Conservation (phyloP, 1,284 basidiomycete genomes). For the Boletellus dicymbophilus region DNA sequence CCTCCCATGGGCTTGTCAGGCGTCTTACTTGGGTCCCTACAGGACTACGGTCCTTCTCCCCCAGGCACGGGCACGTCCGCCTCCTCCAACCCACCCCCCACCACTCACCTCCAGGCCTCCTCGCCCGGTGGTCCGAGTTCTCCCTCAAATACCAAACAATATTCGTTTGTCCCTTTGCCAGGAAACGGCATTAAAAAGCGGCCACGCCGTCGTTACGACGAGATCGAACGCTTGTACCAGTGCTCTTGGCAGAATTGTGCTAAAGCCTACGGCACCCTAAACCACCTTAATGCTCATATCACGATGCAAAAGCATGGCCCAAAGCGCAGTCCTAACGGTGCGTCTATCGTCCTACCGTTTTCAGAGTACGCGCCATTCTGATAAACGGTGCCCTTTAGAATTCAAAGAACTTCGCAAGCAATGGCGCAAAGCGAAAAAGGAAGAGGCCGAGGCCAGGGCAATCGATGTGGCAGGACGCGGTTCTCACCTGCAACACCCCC, state of each 20-base stretch:
- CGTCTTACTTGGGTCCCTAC: conserved; percentile 43
- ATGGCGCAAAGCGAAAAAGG: conserved; percentile 93
- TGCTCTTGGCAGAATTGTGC: conserved; percentile 84
- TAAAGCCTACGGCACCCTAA: conserved; percentile 87
- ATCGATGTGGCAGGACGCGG: conserved; percentile 15
- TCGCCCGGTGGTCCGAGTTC: conserved; percentile 20
- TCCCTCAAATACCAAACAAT: conserved; percentile 59
- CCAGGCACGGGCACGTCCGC: conserved; percentile 58
- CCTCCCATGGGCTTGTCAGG: conserved; percentile 37
- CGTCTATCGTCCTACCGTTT: conserved; percentile 21
- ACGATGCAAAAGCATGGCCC: conserved; percentile 90
- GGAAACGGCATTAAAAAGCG: conserved; percentile 83
- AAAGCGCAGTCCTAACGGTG: conserved; percentile 83
- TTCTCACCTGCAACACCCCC: conserved; percentile 18
- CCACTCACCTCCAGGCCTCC: conserved; percentile 22
- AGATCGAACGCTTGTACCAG: conserved; percentile 90
- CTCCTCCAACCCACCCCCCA: conserved; percentile 40
- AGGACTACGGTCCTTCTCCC: conserved; percentile 54
- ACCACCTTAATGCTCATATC: conserved; percentile 92
- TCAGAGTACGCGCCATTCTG: conserved; percentile 6
- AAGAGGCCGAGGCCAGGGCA: conserved; percentile 43
- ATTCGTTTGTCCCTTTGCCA: conserved; percentile 78
- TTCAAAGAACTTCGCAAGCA: conserved; percentile 97
- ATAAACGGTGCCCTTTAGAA: conserved; percentile 52
- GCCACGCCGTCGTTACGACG: conserved; percentile 82